phyloP scores from a whole-genome alignment of 495 filamentous ascomycete species.

The Aspergillus nidulans region DNA sequence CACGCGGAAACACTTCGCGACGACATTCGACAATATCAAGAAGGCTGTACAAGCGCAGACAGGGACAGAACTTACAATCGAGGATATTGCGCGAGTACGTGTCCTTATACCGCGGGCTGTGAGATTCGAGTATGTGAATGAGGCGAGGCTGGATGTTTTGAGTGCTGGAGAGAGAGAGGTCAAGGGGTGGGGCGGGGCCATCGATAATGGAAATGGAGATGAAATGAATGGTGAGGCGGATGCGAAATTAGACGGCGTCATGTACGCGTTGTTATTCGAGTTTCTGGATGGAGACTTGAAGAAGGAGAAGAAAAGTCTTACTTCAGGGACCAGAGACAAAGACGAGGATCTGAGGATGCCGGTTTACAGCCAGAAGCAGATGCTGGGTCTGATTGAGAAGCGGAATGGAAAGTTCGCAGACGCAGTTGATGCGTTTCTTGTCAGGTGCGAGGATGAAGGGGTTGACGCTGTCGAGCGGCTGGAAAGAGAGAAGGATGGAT shows the following conservation, averaged over 20 bases:
- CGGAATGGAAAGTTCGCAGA: constrained; percentile 79
- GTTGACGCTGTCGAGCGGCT: constrained; percentile 66
- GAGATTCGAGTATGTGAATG: constrained; percentile 82
- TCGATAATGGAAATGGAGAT: neutral
- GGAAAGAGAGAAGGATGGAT: constrained; percentile 38
- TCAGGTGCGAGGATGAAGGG: constrained; percentile 59
- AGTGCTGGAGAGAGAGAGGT: constrained; percentile 55
- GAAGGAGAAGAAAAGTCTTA: constrained; percentile 56
- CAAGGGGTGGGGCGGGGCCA: neutral
- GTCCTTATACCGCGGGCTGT: constrained; percentile 71
- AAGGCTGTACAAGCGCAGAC: constrained; percentile 79
- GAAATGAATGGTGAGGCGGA: constrained; percentile 25
- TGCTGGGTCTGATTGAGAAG: constrained; percentile 87
- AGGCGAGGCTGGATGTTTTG: constrained; percentile 72
- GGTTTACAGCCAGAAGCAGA: constrained; percentile 86
- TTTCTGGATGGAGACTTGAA: constrained; percentile 90
- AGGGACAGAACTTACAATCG: constrained; percentile 58
- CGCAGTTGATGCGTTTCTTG: constrained; percentile 73
- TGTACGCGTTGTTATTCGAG: constrained; percentile 81
- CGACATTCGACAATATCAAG: constrained; percentile 85
- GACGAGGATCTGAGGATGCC: constrained; percentile 90
- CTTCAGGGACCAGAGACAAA: constrained; percentile 56
- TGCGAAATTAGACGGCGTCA: constrained; percentile 27
- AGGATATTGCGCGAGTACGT: constrained; percentile 80
- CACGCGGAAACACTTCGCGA: constrained; percentile 84